phyloP scores from a whole-genome alignment of 1,284 basidiomycete genomes.

The Coniophora puteana region DNA sequence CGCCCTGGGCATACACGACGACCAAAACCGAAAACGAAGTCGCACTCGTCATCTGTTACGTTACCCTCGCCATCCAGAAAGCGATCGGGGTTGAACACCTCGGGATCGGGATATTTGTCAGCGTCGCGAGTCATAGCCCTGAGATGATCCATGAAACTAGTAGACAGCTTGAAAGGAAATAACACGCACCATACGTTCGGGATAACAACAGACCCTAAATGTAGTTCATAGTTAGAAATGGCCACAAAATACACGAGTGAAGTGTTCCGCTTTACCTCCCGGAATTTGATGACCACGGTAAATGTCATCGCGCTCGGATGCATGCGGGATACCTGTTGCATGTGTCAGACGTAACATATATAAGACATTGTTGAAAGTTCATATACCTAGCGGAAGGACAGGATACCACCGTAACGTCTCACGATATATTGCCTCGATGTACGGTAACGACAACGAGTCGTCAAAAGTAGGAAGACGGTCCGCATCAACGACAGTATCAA shows the following conservation, averaged over 20 bases:
- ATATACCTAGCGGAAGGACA: constrained; percentile 14
- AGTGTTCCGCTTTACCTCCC: constrained; percentile 10
- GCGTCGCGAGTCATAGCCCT: constrained; percentile 1
- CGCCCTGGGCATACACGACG: constrained; percentile 2
- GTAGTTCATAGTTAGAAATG: background rate
- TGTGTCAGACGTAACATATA: background rate
- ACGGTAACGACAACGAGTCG: constrained; percentile 21
- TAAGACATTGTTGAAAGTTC: background rate
- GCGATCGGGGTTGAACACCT: background rate
- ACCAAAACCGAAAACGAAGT: constrained; percentile 5
- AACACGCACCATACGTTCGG: background rate
- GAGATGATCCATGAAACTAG: background rate
- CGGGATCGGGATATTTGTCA: background rate
- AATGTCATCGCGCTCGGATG: constrained; percentile 8
- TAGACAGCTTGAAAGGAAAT: background rate
- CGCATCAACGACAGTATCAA: constrained; percentile 21
- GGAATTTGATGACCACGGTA: constrained; percentile 14
- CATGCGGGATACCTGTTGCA: constrained; percentile 6
- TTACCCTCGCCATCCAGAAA: background rate
- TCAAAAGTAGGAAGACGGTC: constrained; percentile 19
- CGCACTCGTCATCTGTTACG: background rate
- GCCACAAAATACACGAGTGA: background rate
- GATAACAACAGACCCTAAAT: background rate
- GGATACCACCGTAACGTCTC: constrained; percentile 11
- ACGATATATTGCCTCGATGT: constrained; percentile 22